Base-by-base conservation (phyloP, 2,329 filamentous ascomycete genomes). In the Clarireedia homoeocarpa region DNA sequence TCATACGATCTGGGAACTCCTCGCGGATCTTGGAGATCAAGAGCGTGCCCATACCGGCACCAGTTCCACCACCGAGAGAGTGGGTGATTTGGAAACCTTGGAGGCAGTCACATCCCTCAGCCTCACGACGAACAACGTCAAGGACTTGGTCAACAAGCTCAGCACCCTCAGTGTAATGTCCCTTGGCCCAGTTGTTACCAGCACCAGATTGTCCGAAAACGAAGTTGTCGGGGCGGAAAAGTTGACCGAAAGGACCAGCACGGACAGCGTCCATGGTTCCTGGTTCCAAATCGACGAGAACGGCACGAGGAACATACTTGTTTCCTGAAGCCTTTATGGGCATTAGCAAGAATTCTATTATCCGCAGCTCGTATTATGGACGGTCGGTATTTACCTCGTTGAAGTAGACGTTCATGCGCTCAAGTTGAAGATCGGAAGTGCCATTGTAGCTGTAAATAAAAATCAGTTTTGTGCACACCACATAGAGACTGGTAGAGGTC, bases 141-240 rank as follows among this genome's bases (percentile, higher is more conserved):
- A 99, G 85, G 67, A 99, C 94, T 72, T 96, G 84, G 81, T 99
- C 94, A 67, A 99, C 94, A 63, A 97, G 85, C 81, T 99, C 94
- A 68, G 94, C 94, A 85, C 94, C 94, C 82, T 99, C 94, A 65
- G 94, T 99, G 85, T 99, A 99, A 77, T 99, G 94, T 80, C 94
- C 94, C 87, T 97, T 99, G 77, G 94, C 94, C 94, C 94, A 99
- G 86, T 97, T 97, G 90, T 99, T 99, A 79, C 94, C 94, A 75
- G 94, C 94, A 84, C 94, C 92, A 70, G 94, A 97, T 82, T 97
- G 94, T 70, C 94, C 94, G 77, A 97, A 97, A 73, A 97, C 91
- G 79, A 97, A 97, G 88, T 97, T 99, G 82, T 99, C 94, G 74
- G 94, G 94, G 66, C 94, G 91, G 91, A 99, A 97, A 68, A 99